Evolutionary conservation across 352 stramenopile genomes (phyloP), one percentile per base, ranked within the genome.

Genomic region (Pythium phragmiticola): DNA sequence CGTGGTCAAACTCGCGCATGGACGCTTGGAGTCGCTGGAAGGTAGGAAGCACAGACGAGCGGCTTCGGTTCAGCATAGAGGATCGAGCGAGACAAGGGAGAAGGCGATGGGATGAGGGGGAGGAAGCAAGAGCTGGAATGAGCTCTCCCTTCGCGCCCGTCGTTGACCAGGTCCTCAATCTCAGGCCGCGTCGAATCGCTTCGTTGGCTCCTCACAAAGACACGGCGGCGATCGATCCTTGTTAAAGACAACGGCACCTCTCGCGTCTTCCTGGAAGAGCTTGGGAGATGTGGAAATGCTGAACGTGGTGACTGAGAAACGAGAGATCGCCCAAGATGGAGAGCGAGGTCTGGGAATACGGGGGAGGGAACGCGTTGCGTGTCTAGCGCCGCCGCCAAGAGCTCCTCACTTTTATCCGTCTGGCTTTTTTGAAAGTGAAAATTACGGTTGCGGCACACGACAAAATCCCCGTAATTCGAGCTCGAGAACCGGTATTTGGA

Each of bases 11-110:
- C 56, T 80, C 73, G 34, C 73, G 70, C 73, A 80, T 80, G n/a
- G 73, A 75, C 21, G 70, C 70, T 66, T 75, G 71, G 49, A 84
- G 72, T 21, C 72, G 74, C 67, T 87, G 72, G 66, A 84, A 82
- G n/a, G 67, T 76, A 55, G 77, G 78, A 11, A 77, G 28, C 41
- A 63, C 34, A 36, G 51, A 49, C 42, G 61, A 66, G 30, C 61
- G 57, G 51, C 34, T 63, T 50, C 69, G 72, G 58, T 85, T 87
- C 64, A 87, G 67, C 78, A 87, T 87, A 64, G 43, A 68, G 41
- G 60, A 54, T 39, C 36, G 48, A 19, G 26, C 46, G 45, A 47
- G 47, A 17, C 17, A 42, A 21, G 2, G 34, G 37, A 55, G 3
- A 42, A 34, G 30, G n/a, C 33, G 52, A 57, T 17, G 63, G 4